phyloP scores from a whole-genome alignment of 2,329 filamentous ascomycete genomes.

The Gaeumannomyces sp. region DNA sequence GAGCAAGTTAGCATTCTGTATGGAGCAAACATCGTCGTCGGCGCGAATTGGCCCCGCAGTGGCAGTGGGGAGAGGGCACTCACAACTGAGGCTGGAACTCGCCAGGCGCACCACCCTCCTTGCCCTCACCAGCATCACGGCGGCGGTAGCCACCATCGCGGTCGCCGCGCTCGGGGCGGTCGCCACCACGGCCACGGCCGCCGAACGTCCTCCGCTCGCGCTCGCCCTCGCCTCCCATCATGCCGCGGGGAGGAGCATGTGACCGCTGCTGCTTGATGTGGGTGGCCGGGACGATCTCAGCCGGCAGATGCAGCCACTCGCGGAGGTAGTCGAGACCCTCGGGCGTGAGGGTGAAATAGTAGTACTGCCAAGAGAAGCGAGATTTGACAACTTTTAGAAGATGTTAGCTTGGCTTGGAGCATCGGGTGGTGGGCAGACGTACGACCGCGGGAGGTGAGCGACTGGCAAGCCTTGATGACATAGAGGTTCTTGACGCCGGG shows the following conservation, averaged over 20 bases:
- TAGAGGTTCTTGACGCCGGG: conserved; percentile 98
- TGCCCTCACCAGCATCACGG: conserved; percentile 77
- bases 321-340: conserved; percentile 98
- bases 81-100: conserved; percentile 89
- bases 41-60: too few relatives aligned
- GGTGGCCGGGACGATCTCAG: conserved; percentile 98
- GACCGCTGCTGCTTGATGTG: conserved; percentile 99
- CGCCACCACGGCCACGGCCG: conserved; percentile 69
- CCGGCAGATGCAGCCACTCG: conserved; percentile 99
- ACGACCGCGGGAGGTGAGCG: conserved; percentile 92
- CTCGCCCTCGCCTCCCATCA: conserved; percentile 86
- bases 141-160: conserved; percentile 89
- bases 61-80: conserved; percentile 26
- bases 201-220: conserved; percentile 78
- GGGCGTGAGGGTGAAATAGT: conserved; percentile 92
- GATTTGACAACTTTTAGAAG: conserved; percentile 67
- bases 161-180: conserved; percentile 64
- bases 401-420: not conserved
- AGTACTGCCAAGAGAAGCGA: conserved; percentile 99
- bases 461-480: conserved; percentile 99
- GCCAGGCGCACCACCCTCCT: conserved; percentile 87
- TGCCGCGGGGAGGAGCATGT: conserved; percentile 95
- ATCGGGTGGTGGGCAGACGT: conserved; percentile 4
- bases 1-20: conserved; percentile 27
- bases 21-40: too few relatives aligned